phyloP scores from a whole-genome alignment of 306 rosid genomes.

The Acacia acuminata region DNA sequence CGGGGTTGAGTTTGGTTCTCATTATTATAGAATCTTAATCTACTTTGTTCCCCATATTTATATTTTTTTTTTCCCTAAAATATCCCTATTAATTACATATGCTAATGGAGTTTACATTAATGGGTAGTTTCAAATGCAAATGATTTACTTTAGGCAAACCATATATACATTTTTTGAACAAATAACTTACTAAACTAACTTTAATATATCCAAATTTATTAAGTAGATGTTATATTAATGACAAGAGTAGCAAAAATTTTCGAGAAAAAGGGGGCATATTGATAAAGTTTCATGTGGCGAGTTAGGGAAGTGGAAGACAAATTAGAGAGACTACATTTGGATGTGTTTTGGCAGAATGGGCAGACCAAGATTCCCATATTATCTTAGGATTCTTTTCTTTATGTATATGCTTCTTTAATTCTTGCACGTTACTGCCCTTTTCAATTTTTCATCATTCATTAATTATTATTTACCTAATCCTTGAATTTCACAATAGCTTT shows the following conservation, averaged over 20 bases:
- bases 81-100: no score
- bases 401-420: not conserved
- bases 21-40: no score
- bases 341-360: conserved; percentile 31
- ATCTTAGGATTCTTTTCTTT: conserved; percentile 32
- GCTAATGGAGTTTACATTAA: no score
- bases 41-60: no score
- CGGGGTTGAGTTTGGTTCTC: no score
- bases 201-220: no score
- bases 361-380: conserved; percentile 55
- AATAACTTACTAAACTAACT: no score
- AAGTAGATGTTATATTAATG: not conserved
- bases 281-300: conserved; percentile 21
- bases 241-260: not conserved
- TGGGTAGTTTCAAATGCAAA: no score
- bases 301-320: conserved; percentile 18
- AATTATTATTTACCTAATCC: conserved; percentile 43
- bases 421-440: conserved; percentile 38
- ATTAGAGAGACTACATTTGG: not conserved
- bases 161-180: no score
- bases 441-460: not conserved
- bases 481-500: conserved; percentile 36
- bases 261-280: no score
- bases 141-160: no score
- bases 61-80: no score